Base-by-base conservation (phyloP, 108 stramenopile species). In the Epithemia pelagica region DNA sequence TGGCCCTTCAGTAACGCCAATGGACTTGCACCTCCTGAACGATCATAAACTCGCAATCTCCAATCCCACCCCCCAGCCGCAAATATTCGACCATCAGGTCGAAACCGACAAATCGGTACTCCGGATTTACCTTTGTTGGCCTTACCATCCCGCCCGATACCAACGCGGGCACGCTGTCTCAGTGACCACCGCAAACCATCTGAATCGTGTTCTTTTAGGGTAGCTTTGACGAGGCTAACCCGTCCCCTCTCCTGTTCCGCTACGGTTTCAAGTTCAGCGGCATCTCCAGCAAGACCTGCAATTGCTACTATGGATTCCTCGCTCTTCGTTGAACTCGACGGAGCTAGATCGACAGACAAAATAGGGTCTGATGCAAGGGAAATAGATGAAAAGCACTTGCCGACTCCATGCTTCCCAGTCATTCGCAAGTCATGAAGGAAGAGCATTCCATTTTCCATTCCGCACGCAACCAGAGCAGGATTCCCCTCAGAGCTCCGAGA, bases 41-140 rank as follows among this genome's bases (percentile, higher is more conserved):
- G 60, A 63, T 81, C 78, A 66, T 85, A 89, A 26, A 93, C 58
- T 20, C 92, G 84, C 27, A 85, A 67, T 24, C 92, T 74, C 33
- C 75, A 60, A 74, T 93, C 92, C 92, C 92, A 93, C 21, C 92
- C 92, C 57, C 89, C 92, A 10, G 88, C 87, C 1, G 87, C 92
- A 73, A 85, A 88, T 0, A 90, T 30, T 15, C 87, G 81, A 31
- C 82, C 87, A 71, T 88, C 91, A 15, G 88, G 86, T 28, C 89
- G 85, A 74, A 93, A 93, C 2, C 83, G 85, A 59, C 83, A 78
- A 21, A 77, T 71, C 0, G 74, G 73, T 25, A 90, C 87, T 30
- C 91, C 91, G 5, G 85, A 70, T 62, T 86, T 92, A 5, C 88
- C 86, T 28, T 33, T 54, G 19, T 71, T 82, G 0, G 60, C 74